Evolutionary conservation across 495 filamentous ascomycete genomes (phyloP), one percentile per base, ranked within the genome.

Genomic region (Penicillium roqueforti): DNA sequence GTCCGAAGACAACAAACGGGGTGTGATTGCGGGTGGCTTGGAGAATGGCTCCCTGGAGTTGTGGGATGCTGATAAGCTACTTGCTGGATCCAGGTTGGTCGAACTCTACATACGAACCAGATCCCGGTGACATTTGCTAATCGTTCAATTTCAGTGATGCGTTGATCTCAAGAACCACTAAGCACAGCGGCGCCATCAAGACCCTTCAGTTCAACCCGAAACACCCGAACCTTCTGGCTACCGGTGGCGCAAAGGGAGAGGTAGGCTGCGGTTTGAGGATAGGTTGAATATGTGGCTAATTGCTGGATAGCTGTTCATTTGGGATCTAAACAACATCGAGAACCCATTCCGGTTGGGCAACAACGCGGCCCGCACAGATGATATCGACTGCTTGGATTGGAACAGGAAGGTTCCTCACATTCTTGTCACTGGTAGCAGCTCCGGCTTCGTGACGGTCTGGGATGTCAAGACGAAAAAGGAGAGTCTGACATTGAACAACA

Each of bases 381-480:
- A 97, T 61, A 87, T 97, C 56, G 91, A 97, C 56, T 91, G 89
- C 54, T 75, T 97, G 62, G 92, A 96, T 59, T 99, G 93, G 93
- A 99, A 99, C 74, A 91, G 91, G 62, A 97, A 96, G 76, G 92
- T 97, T 36, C 79, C 92, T 19, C 92, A 99, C 69, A 99, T 99
- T 63, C 71, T 97, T 55, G 95, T 91, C 25, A 96, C 93, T 11
- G 93, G 93, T 57, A 91, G 92, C 65, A 91, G 83, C 59, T 93
- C 91, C 18, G 93, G 93, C 10, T 96, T 96, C 63, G 91, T 97
- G 25, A 97, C 93, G 10, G 92, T 99, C 3, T 99, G 93, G 93
- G 93, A 99, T 76, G 83, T 97, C 39, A 96, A 95, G 77, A 87
- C 86, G 0, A 97, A 95, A 80, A 96, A 92, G 72, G 91, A 96